A percentile compares a stretch with the other conserved stretches of the same genome.
phyloP scores from a whole-genome alignment of 768 basidiomycete species.

The Plicaturopsis crispa region DNA sequence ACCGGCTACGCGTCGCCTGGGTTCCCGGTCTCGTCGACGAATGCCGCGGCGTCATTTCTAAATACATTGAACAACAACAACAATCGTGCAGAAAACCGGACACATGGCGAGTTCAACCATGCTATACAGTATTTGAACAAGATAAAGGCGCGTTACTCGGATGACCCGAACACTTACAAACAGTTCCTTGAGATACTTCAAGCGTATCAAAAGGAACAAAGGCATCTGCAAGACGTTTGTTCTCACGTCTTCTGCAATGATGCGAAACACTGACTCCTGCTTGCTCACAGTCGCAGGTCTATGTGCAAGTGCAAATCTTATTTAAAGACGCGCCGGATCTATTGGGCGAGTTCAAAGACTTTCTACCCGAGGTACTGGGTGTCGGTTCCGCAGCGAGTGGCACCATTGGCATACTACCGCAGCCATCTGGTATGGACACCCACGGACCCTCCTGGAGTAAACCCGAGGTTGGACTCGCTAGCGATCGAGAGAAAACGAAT shows the following conservation, averaged over 20 bases:
- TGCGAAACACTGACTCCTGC: slow-evolving; percentile 7
- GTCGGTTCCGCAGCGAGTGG: slow-evolving; percentile 30
- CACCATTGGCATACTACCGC: slow-evolving; percentile 42
- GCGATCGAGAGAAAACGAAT: slow-evolving; percentile 32
- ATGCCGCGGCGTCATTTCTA: slow-evolving; percentile 60
- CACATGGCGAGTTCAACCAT: slow-evolving; percentile 75
- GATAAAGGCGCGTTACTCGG: slow-evolving; percentile 87
- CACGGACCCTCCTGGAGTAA: slow-evolving; percentile 25
- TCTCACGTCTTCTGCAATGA: slow-evolving; percentile 4
- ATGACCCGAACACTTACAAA: slow-evolving; percentile 90
- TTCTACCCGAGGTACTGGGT: slow-evolving; percentile 58
- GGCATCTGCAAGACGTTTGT: slow-evolving; percentile 63
- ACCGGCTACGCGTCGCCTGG: no score
- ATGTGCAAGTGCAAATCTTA: slow-evolving; percentile 69
- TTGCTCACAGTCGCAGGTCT: slow-evolving; percentile 56
- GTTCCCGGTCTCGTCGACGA: slow-evolving; percentile 37
- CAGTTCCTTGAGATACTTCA: slow-evolving; percentile 86
- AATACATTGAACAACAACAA: slow-evolving; percentile 51
- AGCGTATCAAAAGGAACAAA: slow-evolving; percentile 81
- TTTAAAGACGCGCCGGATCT: slow-evolving; percentile 81
- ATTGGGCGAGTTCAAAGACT: slow-evolving; percentile 74
- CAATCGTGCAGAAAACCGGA: slow-evolving; percentile 43
- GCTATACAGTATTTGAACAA: slow-evolving; percentile 98
- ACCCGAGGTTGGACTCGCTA: slow-evolving; percentile 25
- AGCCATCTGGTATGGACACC: slow-evolving; percentile 26